A percentile compares a stretch with the other conserved stretches of the same genome.
Conservation (phyloP, 2,329 filamentous ascomycete species). For the Alternaria triticina region DNA sequence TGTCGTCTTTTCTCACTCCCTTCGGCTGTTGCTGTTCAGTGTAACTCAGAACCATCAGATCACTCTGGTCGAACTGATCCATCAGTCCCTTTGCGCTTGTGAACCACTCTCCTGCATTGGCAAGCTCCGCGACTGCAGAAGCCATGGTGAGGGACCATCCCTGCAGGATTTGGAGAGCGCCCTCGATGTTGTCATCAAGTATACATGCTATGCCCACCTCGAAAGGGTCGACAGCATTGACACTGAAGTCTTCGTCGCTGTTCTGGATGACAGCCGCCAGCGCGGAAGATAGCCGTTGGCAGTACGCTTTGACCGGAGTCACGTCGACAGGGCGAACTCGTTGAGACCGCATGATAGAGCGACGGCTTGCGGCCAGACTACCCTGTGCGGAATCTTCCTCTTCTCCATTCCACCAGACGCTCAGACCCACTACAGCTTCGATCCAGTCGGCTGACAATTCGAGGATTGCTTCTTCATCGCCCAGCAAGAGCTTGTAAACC, state of each 20-base stretch:
- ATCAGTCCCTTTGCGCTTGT: conserved; percentile 61
- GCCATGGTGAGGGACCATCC: conserved; percentile 82
- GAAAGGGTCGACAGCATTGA: conserved; percentile 76
- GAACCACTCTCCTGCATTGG: conserved; percentile 83
- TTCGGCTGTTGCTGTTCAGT: conserved; percentile 35
- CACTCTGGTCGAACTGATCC: conserved; percentile 78
- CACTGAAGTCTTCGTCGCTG: conserved; percentile 70
- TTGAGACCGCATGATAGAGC: conserved; percentile 48
- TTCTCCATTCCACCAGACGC: conserved; percentile 91
- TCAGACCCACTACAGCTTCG: conserved; percentile 81
- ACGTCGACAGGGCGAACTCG: conserved; percentile 57
- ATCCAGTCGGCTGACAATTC: conserved; percentile 87
- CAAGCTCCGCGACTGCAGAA: conserved; percentile 80
- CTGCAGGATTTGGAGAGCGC: conserved; percentile 74
- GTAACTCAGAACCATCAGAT: conserved; percentile 81
- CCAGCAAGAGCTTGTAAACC: conserved; percentile 81
- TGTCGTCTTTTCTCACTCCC: conserved; percentile 75
- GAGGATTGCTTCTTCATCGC: conserved; percentile 76
- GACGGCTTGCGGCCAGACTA: conserved; percentile 54
- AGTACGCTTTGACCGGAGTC: conserved; percentile 70
- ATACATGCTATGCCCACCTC: conserved; percentile 83
- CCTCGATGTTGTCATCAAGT: conserved; percentile 82
- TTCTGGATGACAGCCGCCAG: conserved; percentile 71
- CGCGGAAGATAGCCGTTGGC: conserved; percentile 72
- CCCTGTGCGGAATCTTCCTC: conserved; percentile 55